A percentile compares a stretch with the other conserved stretches of the same genome.
Evolutionary conservation across 106 monocot species (phyloP).

Genomic region (Dendrobium catenatum): DNA sequence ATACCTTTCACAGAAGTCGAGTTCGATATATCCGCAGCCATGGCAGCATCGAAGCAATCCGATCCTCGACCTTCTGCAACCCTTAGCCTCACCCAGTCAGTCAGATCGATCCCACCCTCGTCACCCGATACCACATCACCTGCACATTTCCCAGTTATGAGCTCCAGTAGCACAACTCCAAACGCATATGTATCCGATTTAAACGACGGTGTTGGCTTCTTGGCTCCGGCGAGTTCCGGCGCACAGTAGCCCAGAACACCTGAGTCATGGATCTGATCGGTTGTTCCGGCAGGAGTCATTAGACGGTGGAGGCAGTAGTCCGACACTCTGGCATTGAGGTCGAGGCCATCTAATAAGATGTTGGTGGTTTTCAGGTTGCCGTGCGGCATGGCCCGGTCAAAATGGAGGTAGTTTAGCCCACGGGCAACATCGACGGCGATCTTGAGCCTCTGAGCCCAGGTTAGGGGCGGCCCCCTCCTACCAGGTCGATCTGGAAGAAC

Average conservation of each 20-base stretch:
- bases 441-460: constrained; percentile 90
- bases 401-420: constrained; percentile 96
- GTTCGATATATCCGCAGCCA: constrained; percentile 35
- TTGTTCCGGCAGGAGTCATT: constrained; percentile 79
- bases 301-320: constrained; percentile 98
- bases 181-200: constrained; percentile 89
- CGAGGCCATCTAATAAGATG: constrained; percentile 75
- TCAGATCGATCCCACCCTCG: constrained; percentile 76
- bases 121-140: constrained; percentile 74
- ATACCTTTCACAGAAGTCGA: constrained; percentile 31
- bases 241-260: constrained; percentile 84
- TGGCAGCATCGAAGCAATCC: constrained; percentile 67
- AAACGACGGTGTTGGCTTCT: constrained; percentile 78
- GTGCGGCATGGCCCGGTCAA: constrained; percentile 83
- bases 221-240: constrained; percentile 68
- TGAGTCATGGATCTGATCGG: constrained; percentile 66
- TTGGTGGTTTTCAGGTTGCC: constrained; percentile 93
- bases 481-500: constrained; percentile 73
- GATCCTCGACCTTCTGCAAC: constrained; percentile 76
- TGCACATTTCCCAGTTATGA: constrained; percentile 81
- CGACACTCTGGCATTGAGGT: constrained; percentile 81
- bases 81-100: constrained; percentile 77
- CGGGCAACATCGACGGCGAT: constrained; percentile 84
- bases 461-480: constrained; percentile 68
- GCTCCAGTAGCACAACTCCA: constrained; percentile 79